Evolutionary conservation across 2,329 filamentous ascomycete species (phyloP).

Genomic region (Stachybotrys elegans): DNA sequence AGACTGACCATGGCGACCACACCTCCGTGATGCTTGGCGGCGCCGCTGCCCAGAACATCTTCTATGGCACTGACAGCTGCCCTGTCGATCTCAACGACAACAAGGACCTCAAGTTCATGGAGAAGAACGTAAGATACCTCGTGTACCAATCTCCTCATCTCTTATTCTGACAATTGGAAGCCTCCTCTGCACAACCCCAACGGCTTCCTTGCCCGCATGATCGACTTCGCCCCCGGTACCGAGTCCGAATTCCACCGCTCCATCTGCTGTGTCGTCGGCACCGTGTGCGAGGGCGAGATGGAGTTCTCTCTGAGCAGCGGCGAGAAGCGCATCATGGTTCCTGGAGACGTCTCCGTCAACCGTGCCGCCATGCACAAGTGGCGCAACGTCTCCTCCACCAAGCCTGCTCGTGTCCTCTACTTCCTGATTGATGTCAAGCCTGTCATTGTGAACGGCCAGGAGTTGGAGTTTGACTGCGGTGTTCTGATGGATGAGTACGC

Average conservation of each 20-base stretch:
- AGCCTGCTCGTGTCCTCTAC: constrained; percentile 7
- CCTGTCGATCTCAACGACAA: constrained; percentile 17
- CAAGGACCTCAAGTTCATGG: constrained; percentile 15
- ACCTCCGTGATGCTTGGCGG: constrained; percentile 16
- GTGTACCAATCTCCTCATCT: neutral
- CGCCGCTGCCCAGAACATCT: constrained; percentile 19
- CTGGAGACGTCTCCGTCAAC: constrained; percentile 52
- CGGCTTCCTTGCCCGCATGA: constrained; percentile 40
- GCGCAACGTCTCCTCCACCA: constrained; percentile 30
- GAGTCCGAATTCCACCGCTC: constrained; percentile 44
- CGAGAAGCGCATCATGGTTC: constrained; percentile 36
- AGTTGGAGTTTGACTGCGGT: no score
- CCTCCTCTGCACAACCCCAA: constrained; percentile 14
- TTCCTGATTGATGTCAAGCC: constrained; percentile 4
- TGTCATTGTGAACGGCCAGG: no score
- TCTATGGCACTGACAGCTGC: constrained; percentile 18
- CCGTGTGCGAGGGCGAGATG: constrained; percentile 48
- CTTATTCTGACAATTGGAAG: neutral
- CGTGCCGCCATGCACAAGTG: constrained; percentile 51
- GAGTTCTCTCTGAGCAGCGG: constrained; percentile 49
- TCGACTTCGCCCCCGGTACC: constrained; percentile 40
- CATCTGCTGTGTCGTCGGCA: constrained; percentile 48
- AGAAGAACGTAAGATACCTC: constrained; percentile 3
- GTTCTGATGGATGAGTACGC: no score
- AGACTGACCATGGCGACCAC: constrained; percentile 21